Evolutionary conservation across 2,329 filamentous ascomycete genomes (phyloP).

Genomic region (Claviceps sp.): DNA sequence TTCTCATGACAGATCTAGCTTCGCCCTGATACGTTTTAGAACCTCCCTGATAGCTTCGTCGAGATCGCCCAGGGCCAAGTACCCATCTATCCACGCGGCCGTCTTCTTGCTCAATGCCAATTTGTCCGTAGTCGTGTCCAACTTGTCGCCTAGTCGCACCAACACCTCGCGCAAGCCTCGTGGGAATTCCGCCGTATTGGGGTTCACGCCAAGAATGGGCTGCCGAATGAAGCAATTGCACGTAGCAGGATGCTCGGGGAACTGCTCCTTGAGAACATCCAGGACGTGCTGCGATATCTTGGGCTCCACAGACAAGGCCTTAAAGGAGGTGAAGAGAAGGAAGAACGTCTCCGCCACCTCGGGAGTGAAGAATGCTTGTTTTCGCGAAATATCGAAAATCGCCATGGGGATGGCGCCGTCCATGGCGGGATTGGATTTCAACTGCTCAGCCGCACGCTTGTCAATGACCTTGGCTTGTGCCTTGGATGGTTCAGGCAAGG

Average conservation of each 20-base stretch:
- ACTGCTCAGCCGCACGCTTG: slow-evolving; percentile 30
- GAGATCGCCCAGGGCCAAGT: slow-evolving; percentile 34
- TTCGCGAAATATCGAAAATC: slow-evolving; percentile 77
- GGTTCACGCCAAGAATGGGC: slow-evolving; percentile 52
- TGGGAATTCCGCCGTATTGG: slow-evolving; percentile 58
- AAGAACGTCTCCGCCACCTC: slow-evolving; percentile 66
- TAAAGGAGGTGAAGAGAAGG: slow-evolving; percentile 60
- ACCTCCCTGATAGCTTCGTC: slow-evolving; percentile 44
- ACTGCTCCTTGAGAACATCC: slow-evolving; percentile 44
- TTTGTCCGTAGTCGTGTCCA: slow-evolving; percentile 33
- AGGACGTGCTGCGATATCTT: slow-evolving; percentile 65
- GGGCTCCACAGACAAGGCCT: slow-evolving; percentile 46
- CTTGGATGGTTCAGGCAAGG: slow-evolving; percentile 32
- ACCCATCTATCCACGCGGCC: slow-evolving; percentile 38
- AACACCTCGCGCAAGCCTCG: slow-evolving; percentile 54
- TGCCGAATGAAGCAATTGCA: slow-evolving; percentile 59
- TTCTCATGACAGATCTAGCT: slow-evolving; percentile 10
- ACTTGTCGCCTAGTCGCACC: slow-evolving; percentile 40
- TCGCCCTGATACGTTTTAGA: slow-evolving; percentile 35
- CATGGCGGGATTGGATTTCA: slow-evolving; percentile 69
- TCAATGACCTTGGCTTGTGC: slow-evolving; percentile 30
- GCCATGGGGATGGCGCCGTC: slow-evolving; percentile 89
- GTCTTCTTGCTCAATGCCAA: slow-evolving; percentile 34
- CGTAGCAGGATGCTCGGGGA: slow-evolving; percentile 48
- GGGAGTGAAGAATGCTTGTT: slow-evolving; percentile 57